Evolutionary conservation across 2,329 filamentous ascomycete species (phyloP).

Genomic region (Bipolaris zeicola): DNA sequence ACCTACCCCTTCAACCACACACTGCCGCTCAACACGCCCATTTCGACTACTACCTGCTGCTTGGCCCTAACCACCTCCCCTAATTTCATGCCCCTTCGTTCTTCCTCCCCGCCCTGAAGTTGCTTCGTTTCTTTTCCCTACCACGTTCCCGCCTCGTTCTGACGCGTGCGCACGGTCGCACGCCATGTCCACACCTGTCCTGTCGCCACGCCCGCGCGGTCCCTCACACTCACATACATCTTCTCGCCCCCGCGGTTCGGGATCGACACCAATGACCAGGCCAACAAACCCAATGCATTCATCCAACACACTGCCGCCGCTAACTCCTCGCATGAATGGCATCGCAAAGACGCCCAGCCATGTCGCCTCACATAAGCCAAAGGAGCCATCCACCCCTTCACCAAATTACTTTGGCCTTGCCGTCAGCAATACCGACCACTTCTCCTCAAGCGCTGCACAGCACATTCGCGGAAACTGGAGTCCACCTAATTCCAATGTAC

Average conservation of each 20-base stretch:
- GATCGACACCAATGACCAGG: constrained; percentile 40
- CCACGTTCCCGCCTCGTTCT: constrained; percentile 21
- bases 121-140: constrained; percentile 1
- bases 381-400: constrained; percentile 57
- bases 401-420: constrained; percentile 88
- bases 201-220: constrained; percentile 42
- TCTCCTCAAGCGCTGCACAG: constrained; percentile 64
- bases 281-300: constrained; percentile 36
- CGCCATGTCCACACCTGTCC: constrained; percentile 45
- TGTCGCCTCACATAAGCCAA: constrained; percentile 28
- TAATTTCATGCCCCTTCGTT: constrained; percentile 32
- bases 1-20: not conserved
- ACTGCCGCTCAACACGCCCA: not conserved
- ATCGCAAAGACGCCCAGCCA: constrained; percentile 41
- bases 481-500: constrained; percentile 71
- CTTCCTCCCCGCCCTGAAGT: constrained; percentile 21
- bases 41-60: not conserved
- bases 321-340: constrained; percentile 42
- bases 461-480: constrained; percentile 76
- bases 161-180: constrained; percentile 14
- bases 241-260: constrained; percentile 28
- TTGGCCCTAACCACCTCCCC: constrained; percentile 8
- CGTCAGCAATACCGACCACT: constrained; percentile 63
- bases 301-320: constrained; percentile 29
- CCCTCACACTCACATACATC: constrained; percentile 35